Conservation (phyloP, 2,329 filamentous ascomycete species). For the Aspergillus phoenicis region DNA sequence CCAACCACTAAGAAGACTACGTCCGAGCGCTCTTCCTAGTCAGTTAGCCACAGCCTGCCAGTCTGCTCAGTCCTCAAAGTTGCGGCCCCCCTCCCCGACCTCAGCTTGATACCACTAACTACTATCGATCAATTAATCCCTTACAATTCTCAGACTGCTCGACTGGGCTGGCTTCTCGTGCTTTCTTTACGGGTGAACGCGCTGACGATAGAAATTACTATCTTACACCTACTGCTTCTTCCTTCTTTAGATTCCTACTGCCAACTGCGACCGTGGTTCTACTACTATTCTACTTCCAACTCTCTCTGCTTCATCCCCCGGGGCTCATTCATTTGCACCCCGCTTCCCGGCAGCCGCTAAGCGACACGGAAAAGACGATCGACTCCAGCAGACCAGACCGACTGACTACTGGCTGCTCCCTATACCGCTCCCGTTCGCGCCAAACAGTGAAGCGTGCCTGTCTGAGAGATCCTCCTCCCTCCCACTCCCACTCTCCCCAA, state of each 20-base stretch:
- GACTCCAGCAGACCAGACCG: constrained; percentile 31
- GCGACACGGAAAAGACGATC: constrained; percentile 43
- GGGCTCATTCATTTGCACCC: constrained; percentile 31
- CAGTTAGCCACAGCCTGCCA: constrained; percentile 18
- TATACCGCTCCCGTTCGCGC: constrained; percentile 23
- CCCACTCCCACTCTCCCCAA: constrained; percentile 15
- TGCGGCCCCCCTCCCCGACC: background rate
- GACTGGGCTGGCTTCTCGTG: too few relatives aligned
- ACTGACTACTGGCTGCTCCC: constrained; percentile 23
- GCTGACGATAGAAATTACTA: too few relatives aligned
- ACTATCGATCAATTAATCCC: background rate
- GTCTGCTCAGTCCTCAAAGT: background rate
- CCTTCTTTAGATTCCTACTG: background rate
- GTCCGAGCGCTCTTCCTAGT: constrained; percentile 20
- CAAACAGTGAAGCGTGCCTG: constrained; percentile 16
- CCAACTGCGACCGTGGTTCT: constrained; percentile 5
- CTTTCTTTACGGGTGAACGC: too few relatives aligned
- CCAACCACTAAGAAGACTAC: constrained; percentile 6
- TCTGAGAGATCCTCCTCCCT: constrained; percentile 15
- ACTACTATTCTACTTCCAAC: too few relatives aligned
- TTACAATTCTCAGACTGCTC: too few relatives aligned
- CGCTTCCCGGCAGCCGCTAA: constrained; percentile 43
- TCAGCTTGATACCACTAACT: constrained; percentile 4
- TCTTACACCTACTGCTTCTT: too few relatives aligned
- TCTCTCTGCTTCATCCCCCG: constrained; percentile 12